A percentile compares a stretch with the other conserved stretches of the same genome.
These are phyloP conservation scores for Dendrostoma leiphaemia DNA, from an alignment of 2,329 filamentous ascomycete genomes.

Conservation along the genomic window DNA sequence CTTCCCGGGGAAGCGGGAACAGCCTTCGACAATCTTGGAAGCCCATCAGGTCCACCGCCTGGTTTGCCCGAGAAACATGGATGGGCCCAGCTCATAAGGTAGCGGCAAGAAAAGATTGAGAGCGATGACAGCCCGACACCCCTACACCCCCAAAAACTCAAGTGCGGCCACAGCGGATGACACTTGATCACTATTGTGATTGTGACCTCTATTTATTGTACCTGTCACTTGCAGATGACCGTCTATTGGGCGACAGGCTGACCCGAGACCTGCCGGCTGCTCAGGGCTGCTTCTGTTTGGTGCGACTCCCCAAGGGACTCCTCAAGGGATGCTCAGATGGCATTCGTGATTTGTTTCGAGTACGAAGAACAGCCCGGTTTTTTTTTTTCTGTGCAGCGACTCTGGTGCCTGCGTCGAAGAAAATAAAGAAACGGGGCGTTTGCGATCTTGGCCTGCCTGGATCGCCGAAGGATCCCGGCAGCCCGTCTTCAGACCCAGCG, in stretches of 20 bases:
- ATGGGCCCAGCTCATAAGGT: not conserved
- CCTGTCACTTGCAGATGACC: not conserved
- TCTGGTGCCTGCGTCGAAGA: not conserved
- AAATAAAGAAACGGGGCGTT: not conserved
- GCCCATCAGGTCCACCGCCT: too few species aligned
- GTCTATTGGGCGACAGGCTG: not conserved
- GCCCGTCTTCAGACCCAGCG: not conserved
- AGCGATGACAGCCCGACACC: too few species aligned
- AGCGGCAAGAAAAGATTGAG: not conserved
- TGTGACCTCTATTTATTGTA: too few species aligned
- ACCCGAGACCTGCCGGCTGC: not conserved
- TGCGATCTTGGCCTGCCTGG: conserved; percentile 1
- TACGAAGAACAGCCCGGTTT: too few species aligned
- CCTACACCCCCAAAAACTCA: too few species aligned
- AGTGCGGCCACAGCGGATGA: not conserved
- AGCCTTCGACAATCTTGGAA: too few species aligned
- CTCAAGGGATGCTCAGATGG: too few species aligned
- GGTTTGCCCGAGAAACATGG: not conserved
- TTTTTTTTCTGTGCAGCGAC: not conserved
- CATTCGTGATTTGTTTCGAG: too few species aligned
- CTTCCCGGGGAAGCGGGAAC: too few species aligned
- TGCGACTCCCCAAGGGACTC: too few species aligned
- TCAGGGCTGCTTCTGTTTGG: too few species aligned
- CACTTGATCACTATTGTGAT: not conserved
- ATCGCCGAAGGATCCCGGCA: not conserved